Evolutionary conservation across 1,284 basidiomycete genomes (phyloP), one percentile per base, ranked within the genome.

Genomic region (Ceratobasidium sp.): DNA sequence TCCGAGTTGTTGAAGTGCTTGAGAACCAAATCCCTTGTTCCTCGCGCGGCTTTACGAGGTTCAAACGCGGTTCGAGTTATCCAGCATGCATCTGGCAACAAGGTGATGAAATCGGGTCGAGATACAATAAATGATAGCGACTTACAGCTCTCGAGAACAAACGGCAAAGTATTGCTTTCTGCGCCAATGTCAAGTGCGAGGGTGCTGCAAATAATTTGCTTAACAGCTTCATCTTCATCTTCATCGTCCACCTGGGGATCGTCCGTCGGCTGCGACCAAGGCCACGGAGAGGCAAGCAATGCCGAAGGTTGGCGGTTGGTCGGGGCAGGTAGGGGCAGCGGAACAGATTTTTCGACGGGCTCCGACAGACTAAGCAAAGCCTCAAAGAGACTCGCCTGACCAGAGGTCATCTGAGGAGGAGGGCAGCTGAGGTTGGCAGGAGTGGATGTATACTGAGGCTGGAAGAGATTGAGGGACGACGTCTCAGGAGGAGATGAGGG

Each of bases 121-220:
- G 20, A 49, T 12, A 35, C n/a, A 5, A 6, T 7, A 45, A 35
- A 4, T 31, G 27, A 7, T 20, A 43, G 7, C 13, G 49, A 68
- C 64, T 29, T 53, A 68, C 64, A 68, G 20, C 64, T 68, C 13
- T 68, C 50, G 8, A 68, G 38, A 4, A 68, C 43, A 56, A 68
- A 68, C 20, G 64, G 64, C 32, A 68, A 17, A 6, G 22, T 45
- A 43, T 68, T 68, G 20, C 52, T 52, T n/a, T 53, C 38, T 32
- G 42, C 40, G 22, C 56, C 49, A n/a, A n/a, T 47, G 32, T 52
- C 40, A 20, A 68, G 20, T 7, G n/a, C 47, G 17, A 52, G 52
- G 8, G 52, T 47, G 22, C 64, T 27, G 40, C 49, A 64, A 35
- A 68, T 40, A 22, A 68, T 56, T 20, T 55, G 50, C 52, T 31